Conservation (phyloP, 306 rosid genomes). For the Vicia villosa region DNA sequence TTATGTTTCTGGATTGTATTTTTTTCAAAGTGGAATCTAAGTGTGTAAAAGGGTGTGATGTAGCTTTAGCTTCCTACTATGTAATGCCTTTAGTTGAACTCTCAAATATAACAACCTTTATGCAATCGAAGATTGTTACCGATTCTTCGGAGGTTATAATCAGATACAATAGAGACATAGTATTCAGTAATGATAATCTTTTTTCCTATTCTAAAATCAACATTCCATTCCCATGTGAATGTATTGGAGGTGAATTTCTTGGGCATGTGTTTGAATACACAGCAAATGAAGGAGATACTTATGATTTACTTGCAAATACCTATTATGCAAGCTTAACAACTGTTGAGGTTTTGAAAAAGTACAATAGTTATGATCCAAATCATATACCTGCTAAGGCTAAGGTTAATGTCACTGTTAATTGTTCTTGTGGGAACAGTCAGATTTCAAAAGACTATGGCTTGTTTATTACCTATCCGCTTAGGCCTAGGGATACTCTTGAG, state of each 20-base stretch:
- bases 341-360: slow-evolving; percentile 41
- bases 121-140: slow-evolving; percentile 35
- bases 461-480: slow-evolving; percentile 72
- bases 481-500: slow-evolving; percentile 37
- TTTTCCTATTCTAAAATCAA: background rate
- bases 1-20: slow-evolving; percentile 36
- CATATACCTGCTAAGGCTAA: slow-evolving; percentile 28
- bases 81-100: background rate
- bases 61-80: slow-evolving; percentile 70
- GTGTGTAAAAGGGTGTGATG: slow-evolving; percentile 53
- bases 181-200: slow-evolving; percentile 15
- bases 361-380: slow-evolving; percentile 41
- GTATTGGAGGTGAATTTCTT: slow-evolving; percentile 52
- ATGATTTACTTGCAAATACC: slow-evolving; percentile 40
- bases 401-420: slow-evolving; percentile 58
- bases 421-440: slow-evolving; percentile 64
- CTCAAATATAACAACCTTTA: background rate
- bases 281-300: slow-evolving; percentile 41
- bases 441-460: slow-evolving; percentile 62
- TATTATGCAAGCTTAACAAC: slow-evolving; percentile 61
- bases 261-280: slow-evolving; percentile 61
- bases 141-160: slow-evolving; percentile 9
- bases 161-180: slow-evolving; percentile 38
- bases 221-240: slow-evolving; percentile 62
- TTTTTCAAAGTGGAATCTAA: slow-evolving; percentile 47